Base-by-base conservation (phyloP, 148 eudicot species). In the Nepenthes gracilis region DNA sequence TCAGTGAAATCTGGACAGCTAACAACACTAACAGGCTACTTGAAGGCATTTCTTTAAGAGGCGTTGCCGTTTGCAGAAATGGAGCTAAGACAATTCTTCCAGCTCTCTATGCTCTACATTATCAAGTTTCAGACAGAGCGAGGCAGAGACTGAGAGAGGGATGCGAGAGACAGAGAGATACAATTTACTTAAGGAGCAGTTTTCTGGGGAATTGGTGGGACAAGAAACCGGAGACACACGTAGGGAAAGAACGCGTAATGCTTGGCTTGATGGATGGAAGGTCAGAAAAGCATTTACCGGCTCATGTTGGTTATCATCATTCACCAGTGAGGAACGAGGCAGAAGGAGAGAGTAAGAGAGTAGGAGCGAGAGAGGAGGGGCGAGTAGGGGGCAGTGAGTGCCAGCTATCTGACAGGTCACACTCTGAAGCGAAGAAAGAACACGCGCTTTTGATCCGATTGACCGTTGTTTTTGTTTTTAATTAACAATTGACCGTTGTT, bases 351-450 rank as follows among this genome's bases (percentile, higher is more conserved):
- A 61, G 50, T 52, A 49, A 33, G 59, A 45, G 57, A n/a, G 3
- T 13, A 36, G 12, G 11, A 32, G 56, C 3, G 54, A 12, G 47
- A n/a, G 61, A 23, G 33, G 38, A 6, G 47, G 3, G 52, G 63
- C 48, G 14, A 4, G 13, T 7, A 6, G 34, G 65, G 43, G 11
- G 35, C 45, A 12, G 11, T 35, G 54, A 54, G 9, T 67, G 85
- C 64, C 82, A 78, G 76, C 78, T 60, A 61, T 62, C 67, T 57
- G 71, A 71, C 82, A 78, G 76, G 57, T 81, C 74, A 78, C 36
- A 12, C 33, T 5, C 56, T 60, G 58, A 59, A 23, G 37, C 33
- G 47, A 33, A 52, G 8, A 58, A 51, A 49, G 51, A 61, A 54
- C 68, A 72, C 74, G 57, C 72, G 64, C 74, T 62, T 66, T 59